Conservation (phyloP, 2,329 filamentous ascomycete species). For the Onygena corvina region DNA sequence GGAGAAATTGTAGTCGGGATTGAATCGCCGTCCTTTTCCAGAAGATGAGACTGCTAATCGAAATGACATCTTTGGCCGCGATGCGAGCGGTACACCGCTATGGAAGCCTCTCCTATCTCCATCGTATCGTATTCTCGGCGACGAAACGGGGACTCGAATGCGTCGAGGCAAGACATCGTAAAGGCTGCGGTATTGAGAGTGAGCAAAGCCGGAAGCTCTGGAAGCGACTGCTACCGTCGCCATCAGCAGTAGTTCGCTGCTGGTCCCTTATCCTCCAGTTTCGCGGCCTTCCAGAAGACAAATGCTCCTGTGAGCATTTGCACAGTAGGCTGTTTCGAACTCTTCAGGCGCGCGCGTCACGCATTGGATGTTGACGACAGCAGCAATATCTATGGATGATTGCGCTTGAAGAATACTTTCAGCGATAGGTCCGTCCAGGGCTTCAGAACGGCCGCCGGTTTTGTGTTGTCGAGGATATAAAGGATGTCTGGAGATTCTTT, state of each 20-base stretch:
- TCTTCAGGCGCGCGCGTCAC: background rate
- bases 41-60: constrained; percentile 63
- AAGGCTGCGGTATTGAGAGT: background rate
- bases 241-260: background rate
- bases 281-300: background rate
- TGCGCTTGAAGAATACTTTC: background rate
- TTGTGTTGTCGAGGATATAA: background rate
- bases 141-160: background rate
- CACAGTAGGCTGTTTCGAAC: background rate
- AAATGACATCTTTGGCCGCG: constrained; percentile 45
- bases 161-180: background rate
- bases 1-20: constrained; percentile 57
- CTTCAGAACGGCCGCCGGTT: background rate
- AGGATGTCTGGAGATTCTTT: too few relatives aligned
- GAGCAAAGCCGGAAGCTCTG: constrained; percentile 5
- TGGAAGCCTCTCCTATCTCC: constrained; percentile 21
- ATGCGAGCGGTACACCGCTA: constrained; percentile 18
- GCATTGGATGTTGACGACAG: background rate
- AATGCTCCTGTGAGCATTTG: constrained; percentile 4
- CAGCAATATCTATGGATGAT: background rate
- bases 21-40: constrained; percentile 57
- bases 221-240: background rate
- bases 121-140: background rate
- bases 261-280: constrained; percentile 1
- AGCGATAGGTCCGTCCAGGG: background rate